phyloP scores from a whole-genome alignment of 495 filamentous ascomycete genomes.

The Hypoxylon lenormandii region DNA sequence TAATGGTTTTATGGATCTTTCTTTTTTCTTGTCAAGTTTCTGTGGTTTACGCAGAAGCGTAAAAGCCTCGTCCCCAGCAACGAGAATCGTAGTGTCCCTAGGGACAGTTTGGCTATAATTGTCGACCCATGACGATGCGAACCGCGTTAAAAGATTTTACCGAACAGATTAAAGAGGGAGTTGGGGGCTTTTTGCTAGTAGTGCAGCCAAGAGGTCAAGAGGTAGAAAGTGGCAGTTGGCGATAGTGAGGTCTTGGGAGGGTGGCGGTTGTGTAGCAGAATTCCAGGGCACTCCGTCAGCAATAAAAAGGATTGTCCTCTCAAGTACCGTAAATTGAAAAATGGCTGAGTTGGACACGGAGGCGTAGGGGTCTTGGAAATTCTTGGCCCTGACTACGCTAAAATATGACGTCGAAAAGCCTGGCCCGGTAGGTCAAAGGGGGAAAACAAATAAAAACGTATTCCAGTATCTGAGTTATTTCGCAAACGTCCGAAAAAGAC shows the following conservation, averaged over 20 bases:
- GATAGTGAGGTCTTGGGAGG: conserved; percentile 24
- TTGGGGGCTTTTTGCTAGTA: conserved; percentile 8
- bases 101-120: conserved; percentile 70
- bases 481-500: conserved; percentile 30
- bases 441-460: conserved; percentile 20
- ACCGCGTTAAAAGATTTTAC: conserved; percentile 17
- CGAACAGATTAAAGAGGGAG: conserved; percentile 9
- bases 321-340: conserved; percentile 15
- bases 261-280: conserved; percentile 30
- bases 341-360: conserved; percentile 36
- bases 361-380: conserved; percentile 46
- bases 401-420: conserved; percentile 45
- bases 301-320: conserved; percentile 8
- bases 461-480: conserved; percentile 20
- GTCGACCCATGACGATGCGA: conserved; percentile 56
- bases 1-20: conserved; percentile 19
- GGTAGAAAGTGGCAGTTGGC: conserved; percentile 15
- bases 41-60: conserved; percentile 39
- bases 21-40: conserved; percentile 12
- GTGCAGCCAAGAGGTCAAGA: conserved; percentile 27
- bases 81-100: conserved; percentile 62
- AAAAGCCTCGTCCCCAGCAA: conserved; percentile 49
- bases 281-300: conserved; percentile 9
- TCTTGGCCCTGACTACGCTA: conserved; percentile 43
- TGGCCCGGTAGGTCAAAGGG: conserved; percentile 28